Evolutionary conservation across 2,329 filamentous ascomycete genomes (phyloP).

Genomic region (Tolypocladium endophyticum): DNA sequence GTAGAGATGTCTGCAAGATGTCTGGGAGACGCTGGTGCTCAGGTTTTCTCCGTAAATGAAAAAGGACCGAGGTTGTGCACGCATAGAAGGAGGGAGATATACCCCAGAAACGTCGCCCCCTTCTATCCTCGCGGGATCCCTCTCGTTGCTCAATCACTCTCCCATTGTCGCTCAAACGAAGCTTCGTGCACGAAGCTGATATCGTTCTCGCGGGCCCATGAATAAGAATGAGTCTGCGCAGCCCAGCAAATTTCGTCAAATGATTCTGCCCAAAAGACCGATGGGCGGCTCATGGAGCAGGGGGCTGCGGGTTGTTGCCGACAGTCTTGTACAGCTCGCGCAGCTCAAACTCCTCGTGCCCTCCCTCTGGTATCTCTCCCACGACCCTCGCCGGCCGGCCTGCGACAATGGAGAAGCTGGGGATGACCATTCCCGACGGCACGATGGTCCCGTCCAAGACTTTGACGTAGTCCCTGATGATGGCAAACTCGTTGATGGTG

Average conservation of each 20-base stretch:
- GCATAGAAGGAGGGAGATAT: background rate
- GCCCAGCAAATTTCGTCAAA: background rate
- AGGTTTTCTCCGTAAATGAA: background rate
- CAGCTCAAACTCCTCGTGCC: constrained; percentile 52
- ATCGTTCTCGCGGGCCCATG: background rate
- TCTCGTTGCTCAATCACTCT: background rate
- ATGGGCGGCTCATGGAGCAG: constrained; percentile 12
- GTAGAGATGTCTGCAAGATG: background rate
- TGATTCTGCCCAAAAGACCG: background rate
- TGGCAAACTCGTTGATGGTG: constrained; percentile 74
- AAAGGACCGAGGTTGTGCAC: background rate
- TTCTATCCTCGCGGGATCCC: background rate
- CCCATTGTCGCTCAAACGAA: background rate
- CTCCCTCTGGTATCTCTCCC: constrained; percentile 69
- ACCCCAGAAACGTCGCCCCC: background rate
- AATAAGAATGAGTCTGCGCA: background rate
- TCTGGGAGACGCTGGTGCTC: background rate
- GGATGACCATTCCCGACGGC: constrained; percentile 81
- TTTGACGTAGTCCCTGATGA: constrained; percentile 88
- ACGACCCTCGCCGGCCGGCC: constrained; percentile 71
- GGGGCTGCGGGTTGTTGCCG: constrained; percentile 40
- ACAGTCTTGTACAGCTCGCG: constrained; percentile 54
- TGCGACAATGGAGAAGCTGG: constrained; percentile 85
- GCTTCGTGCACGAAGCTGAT: background rate
- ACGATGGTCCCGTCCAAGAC: constrained; percentile 78